These are phyloP conservation scores for Malassezia arunalokei DNA, from an alignment of 1,284 basidiomycete species.

Conservation along the genomic window DNA sequence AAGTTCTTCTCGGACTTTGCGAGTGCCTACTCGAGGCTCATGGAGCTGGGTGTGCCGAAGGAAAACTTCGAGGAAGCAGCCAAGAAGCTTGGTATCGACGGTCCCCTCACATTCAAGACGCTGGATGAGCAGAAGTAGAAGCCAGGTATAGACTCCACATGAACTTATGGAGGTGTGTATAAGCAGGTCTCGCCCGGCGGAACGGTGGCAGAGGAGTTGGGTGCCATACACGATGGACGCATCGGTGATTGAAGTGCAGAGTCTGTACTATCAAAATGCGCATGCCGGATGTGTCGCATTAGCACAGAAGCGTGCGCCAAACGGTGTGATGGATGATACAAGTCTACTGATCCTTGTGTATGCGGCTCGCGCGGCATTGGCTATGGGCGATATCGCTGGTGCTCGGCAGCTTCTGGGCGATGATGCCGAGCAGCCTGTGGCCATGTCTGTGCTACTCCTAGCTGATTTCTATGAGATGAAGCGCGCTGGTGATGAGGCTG, in stretches of 20 bases:
- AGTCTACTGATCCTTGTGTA: constrained; percentile 29
- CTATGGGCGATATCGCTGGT: constrained; percentile 21
- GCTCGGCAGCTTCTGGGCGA: constrained; percentile 27
- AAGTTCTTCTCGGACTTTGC: constrained; percentile 42
- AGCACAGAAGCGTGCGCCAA: constrained; percentile 14
- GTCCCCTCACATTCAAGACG: constrained; percentile 4
- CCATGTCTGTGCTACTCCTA: constrained; percentile 26
- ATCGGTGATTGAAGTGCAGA: constrained; percentile 31
- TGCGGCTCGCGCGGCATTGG: constrained; percentile 37
- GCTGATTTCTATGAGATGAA: constrained; percentile 30
- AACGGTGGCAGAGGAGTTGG: too few relatives aligned
- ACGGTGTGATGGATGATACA: constrained; percentile 17
- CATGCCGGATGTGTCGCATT: constrained; percentile 35
- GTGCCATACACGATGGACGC: constrained; percentile 18
- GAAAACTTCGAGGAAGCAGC: constrained; percentile 27
- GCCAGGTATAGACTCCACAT: too few relatives aligned
- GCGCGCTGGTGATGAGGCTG: constrained; percentile 12
- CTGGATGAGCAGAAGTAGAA: neutral
- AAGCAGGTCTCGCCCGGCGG: neutral
- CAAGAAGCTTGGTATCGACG: neutral
- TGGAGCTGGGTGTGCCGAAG: constrained; percentile 41
- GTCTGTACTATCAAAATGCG: constrained; percentile 42
- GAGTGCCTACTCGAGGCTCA: constrained; percentile 25
- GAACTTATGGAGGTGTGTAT: constrained; percentile 1
- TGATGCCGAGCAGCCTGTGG: constrained; percentile 11